Conservation (phyloP, 768 basidiomycete genomes). For the Tulasnella calospora region DNA sequence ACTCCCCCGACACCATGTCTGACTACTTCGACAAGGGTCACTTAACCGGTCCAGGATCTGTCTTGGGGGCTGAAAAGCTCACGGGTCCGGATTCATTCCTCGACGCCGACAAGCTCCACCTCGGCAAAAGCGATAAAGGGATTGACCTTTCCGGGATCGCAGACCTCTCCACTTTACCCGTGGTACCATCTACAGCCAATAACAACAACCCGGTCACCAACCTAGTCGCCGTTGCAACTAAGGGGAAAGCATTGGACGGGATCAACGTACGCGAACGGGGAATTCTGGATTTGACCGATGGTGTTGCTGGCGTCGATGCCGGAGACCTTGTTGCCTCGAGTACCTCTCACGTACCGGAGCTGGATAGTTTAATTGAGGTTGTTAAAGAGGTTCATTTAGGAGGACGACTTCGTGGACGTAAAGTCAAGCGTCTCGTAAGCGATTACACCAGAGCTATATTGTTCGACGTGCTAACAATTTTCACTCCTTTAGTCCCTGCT, state of each 20-base stretch:
- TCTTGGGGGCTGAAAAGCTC: neutral
- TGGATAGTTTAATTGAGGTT: neutral
- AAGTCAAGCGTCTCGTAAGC: neutral
- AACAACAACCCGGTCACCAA: neutral
- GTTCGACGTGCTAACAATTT: neutral
- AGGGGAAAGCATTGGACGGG: neutral
- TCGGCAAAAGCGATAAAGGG: neutral
- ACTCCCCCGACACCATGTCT: constrained; percentile 1
- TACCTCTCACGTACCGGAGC: neutral
- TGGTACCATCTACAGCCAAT: neutral
- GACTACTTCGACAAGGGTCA: neutral
- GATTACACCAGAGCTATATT: neutral
- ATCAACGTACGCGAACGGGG: neutral
- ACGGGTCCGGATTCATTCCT: constrained; percentile 4
- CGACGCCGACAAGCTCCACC: constrained; percentile 5
- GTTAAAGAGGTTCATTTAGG: neutral
- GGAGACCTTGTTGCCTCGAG: neutral
- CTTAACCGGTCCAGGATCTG: neutral
- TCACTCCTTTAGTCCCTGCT: neutral
- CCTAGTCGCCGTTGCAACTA: neutral
- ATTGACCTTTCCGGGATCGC: neutral
- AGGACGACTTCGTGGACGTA: neutral
- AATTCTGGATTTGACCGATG: neutral
- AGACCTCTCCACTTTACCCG: neutral
- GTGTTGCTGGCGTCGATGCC: neutral